Conservation (phyloP, 1,284 basidiomycete species). For the Leccinum colubrinum region DNA sequence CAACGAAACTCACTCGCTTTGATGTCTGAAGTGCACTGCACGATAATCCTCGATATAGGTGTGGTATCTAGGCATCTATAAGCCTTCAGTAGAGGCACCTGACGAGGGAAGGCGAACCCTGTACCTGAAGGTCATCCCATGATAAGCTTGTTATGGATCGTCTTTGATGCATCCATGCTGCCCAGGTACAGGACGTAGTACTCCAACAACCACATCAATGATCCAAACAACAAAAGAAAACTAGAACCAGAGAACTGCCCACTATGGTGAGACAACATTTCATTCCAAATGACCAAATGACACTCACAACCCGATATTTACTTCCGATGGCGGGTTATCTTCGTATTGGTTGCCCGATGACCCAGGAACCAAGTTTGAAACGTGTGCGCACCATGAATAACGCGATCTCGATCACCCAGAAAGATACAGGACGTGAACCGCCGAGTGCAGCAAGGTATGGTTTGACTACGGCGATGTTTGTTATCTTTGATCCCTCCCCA, state of each 20-base stretch:
- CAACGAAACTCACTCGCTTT: not conserved
- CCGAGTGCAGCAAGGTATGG: not conserved
- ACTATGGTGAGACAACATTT: not conserved
- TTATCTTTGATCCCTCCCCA: not conserved
- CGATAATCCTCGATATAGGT: not conserved
- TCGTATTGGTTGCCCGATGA: not conserved
- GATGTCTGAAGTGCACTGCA: constrained; percentile 1
- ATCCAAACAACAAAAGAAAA: not conserved
- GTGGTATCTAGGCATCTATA: not conserved
- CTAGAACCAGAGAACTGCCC: not conserved
- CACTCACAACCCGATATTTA: constrained; percentile 1
- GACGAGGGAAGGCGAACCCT: not conserved
- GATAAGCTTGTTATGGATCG: not conserved
- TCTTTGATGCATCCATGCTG: not conserved
- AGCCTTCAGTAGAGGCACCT: not conserved
- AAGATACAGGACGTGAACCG: not conserved
- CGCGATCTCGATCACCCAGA: not conserved
- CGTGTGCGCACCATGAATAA: not conserved
- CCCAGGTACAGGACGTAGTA: not conserved
- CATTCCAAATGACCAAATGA: not conserved
- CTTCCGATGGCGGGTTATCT: not conserved
- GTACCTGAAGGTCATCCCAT: constrained; percentile 1
- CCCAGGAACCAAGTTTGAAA: not conserved
- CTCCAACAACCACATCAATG: not conserved
- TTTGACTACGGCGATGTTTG: not conserved